phyloP scores from a whole-genome alignment of 1,284 basidiomycete genomes.

The Cryptococcus neoformans region DNA sequence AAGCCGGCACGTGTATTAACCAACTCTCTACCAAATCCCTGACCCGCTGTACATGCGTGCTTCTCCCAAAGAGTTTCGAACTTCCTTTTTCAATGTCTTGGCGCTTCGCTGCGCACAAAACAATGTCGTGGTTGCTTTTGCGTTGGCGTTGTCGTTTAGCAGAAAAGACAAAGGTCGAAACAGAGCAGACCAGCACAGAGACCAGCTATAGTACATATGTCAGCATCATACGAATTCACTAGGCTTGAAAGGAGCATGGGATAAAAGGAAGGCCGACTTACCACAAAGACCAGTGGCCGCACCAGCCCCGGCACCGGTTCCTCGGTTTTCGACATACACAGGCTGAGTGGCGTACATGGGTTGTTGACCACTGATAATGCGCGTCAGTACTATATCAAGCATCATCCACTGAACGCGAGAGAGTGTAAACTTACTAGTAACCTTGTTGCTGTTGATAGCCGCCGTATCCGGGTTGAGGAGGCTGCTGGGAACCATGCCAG shows the following conservation, averaged over 20 bases:
- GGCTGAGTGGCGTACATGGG: slow-evolving; percentile 12
- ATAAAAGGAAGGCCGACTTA: slow-evolving; percentile 3
- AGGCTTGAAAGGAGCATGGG: neutral
- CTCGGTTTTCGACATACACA: slow-evolving; percentile 8
- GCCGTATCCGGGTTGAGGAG: slow-evolving; percentile 5
- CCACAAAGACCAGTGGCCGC: slow-evolving; percentile 14
- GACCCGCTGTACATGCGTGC: no score
- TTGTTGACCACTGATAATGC: slow-evolving; percentile 11
- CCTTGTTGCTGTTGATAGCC: slow-evolving; percentile 7
- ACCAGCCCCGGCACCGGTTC: slow-evolving; percentile 4
- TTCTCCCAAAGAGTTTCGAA: no score
- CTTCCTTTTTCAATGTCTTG: no score
- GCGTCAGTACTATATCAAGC: neutral
- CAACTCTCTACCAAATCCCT: no score
- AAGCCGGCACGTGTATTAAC: no score
- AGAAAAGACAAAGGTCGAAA: slow-evolving; percentile 21
- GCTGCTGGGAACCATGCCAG: slow-evolving; percentile 10
- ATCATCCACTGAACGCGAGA: neutral
- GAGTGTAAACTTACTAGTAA: slow-evolving; percentile 1
- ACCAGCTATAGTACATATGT: slow-evolving; percentile 7
- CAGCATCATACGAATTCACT: neutral
- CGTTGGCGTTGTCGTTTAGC: neutral
- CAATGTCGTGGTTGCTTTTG: no score
- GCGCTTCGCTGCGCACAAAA: no score
- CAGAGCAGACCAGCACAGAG: slow-evolving; percentile 21